Percentiles rank a stretch among this genome's conserved stretches.
Conservation (phyloP, 75 land plant genomes). For the Pinus taeda region DNA sequence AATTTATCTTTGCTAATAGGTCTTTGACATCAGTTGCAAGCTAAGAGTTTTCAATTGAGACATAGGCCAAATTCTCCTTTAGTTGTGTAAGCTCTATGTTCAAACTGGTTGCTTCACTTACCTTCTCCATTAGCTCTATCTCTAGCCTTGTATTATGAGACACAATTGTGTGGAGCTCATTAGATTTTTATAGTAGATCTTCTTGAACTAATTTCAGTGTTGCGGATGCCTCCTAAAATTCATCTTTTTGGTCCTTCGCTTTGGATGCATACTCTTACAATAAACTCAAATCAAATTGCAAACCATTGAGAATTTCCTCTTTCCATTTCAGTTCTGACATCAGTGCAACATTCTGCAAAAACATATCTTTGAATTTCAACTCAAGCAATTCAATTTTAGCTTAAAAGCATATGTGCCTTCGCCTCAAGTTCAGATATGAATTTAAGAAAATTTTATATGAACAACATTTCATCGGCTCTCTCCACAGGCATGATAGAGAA, state of each 20-base stretch:
- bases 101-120: conserved; percentile 15
- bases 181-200: conserved; percentile 30
- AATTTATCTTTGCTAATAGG: conserved; percentile 15
- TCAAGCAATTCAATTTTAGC: conserved; percentile 34
- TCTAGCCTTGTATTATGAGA: conserved; percentile 24
- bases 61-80: conserved; percentile 8
- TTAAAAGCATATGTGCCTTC: conserved; percentile 10
- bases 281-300: conserved; percentile 74
- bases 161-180: conserved; percentile 29
- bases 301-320: conserved; percentile 62
- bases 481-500: neutral
- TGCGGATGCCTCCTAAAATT: conserved; percentile 33
- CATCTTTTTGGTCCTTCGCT: conserved; percentile 54
- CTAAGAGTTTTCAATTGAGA: conserved; percentile 40
- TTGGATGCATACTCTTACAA: conserved; percentile 76
- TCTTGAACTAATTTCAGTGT: conserved; percentile 37
- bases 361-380: conserved; percentile 20
- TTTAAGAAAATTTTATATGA: conserved; percentile 19
- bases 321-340: conserved; percentile 54
- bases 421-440: conserved; percentile 23
- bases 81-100: conserved; percentile 20
- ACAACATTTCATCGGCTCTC: neutral
- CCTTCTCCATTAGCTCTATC: conserved; percentile 40
- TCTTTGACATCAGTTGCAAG: conserved; percentile 37
- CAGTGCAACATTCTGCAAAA: conserved; percentile 30